Evolutionary conservation across 2,329 filamentous ascomycete genomes (phyloP), one percentile per base, ranked within the genome.

Genomic region (Blumeria graminis): DNA sequence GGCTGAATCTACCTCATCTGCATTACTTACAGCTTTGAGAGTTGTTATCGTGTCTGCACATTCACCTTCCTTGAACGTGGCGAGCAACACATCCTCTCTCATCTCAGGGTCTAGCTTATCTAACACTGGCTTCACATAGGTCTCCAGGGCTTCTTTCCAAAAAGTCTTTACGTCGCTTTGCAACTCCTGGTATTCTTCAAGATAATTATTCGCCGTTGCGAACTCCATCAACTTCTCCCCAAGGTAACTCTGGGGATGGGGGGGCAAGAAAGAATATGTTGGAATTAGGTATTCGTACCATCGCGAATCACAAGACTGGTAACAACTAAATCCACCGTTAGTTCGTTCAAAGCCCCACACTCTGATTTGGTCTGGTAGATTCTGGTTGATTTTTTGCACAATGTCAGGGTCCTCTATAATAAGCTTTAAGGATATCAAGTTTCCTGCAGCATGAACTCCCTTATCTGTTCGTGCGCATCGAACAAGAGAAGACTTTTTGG

Each of bases 251-350:
- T 83, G 82, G 0, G 89, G 89, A 66, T 96, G 89, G 0, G 92
- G 92, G 18, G 92, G 92, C 35, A 98, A 71, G 62, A 98, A 85
- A 57, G 85, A 87, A 69, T 96, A 88, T 45, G 85, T 92, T 1
- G 92, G 92, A 68, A 98, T 86, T 55, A 98, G 74, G 67, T 98
- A 98, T 71, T 98, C 92, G 70, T 98, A 98, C 75, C 89, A 93
- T 62, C 92, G 77, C 32, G 88, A 94, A 69, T 98, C 92, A 69
- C 90, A 95, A 57, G 86, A 78, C 66, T 94, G 84, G 69, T 98
- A 98, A 69, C 86, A 90, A 69, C 86, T 95, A 73, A 96, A 98
- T 62, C 81, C 80, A 61, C 89, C 90, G 66, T 83, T 90, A 0
- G 90, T 93, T 55, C 87, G 76, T 68, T 93, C 81, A 59, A 94